Evolutionary conservation across 768 basidiomycete species (phyloP), one percentile per base, ranked within the genome.

Genomic region (Rhodotorula toruloides): DNA sequence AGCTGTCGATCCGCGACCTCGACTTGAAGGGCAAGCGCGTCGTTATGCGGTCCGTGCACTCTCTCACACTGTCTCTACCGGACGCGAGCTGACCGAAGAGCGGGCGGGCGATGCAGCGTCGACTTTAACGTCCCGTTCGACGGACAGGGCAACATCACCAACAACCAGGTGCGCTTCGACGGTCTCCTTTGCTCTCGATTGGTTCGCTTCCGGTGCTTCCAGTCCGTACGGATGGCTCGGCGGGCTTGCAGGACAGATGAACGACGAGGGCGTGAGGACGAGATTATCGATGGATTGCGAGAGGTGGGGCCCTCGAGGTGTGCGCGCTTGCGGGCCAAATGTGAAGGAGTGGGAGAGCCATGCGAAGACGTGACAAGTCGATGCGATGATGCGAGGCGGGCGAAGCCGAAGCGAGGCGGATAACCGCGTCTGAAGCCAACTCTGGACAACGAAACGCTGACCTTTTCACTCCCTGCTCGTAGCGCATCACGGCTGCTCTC

Each of bases 401-500:
- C 42, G 42, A 43, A 17, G 42, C 8, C n/a, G n/a, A n/a, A n/a
- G 42, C 42, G 17, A 17, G 40, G 40, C 7, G 4, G 42, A 5
- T 22, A 8, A 5, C 42, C 17, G 42, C n/a, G n/a, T n/a, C n/a
- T n/a, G n/a, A n/a, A 43, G 42, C 9, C 42, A 9, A 12, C 36
- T 34, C 32, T n/a, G 43, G 17, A 32, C 2, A 44, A 12, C 42
- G 27, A 29, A 25, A 49, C 29, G 22, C 9, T 34, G 39, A 32
- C 54, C 31, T n/a, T 32, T 27, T 32, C 22, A 27, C 46, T 40
- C 32, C 40, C 25, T 40, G 16, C 36, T 14, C 34, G 47, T 25
- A 98, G 94, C 89, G 94, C 78, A 94, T 99, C 80, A 88, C 93
- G 54, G 94, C 93, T 36, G 94, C 94, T 39, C 81, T 98, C 64